These are phyloP conservation scores for Pyrenophora graminea DNA, from an alignment of 2,329 filamentous ascomycete species.

Conservation along the genomic window DNA sequence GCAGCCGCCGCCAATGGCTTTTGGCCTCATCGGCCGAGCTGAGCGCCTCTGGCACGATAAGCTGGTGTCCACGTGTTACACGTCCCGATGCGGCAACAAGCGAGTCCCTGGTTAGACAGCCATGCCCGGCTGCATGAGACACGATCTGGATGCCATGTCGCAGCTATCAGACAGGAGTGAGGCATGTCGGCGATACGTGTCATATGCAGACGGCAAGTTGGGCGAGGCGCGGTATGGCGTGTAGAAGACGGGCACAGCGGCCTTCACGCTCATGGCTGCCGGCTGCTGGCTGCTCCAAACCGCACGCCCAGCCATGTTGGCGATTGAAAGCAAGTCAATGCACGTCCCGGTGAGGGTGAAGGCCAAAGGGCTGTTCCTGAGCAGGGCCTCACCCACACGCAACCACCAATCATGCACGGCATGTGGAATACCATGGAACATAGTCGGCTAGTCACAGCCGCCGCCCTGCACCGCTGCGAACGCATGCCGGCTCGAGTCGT, in stretches of 20 bases:
- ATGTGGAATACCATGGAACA: slow-evolving; percentile 16
- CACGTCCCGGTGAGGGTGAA: background rate
- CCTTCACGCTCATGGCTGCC: background rate
- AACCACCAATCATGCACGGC: slow-evolving; percentile 1
- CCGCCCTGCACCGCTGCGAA: slow-evolving; percentile 18
- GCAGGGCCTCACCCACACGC: background rate
- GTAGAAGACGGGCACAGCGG: background rate
- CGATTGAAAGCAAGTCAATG: background rate
- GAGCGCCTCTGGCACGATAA: slow-evolving; percentile 12
- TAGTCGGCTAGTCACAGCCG: slow-evolving; percentile 13
- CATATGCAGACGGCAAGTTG: slow-evolving; percentile 29
- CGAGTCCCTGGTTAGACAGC: slow-evolving; percentile 6
- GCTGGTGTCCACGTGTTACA: slow-evolving; percentile 29
- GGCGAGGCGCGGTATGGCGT: slow-evolving; percentile 18
- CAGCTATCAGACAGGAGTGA: slow-evolving; percentile 13
- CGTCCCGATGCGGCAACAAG: slow-evolving; percentile 16
- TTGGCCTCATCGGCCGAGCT: slow-evolving; percentile 1
- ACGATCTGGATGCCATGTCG: slow-evolving; percentile 19
- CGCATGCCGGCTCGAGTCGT: slow-evolving; percentile 26
- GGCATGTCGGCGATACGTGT: slow-evolving; percentile 25
- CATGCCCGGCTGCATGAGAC: slow-evolving; percentile 12
- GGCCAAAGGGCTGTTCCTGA: background rate
- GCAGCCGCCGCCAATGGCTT: slow-evolving; percentile 11
- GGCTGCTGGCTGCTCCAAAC: background rate
- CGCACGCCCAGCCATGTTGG: too few species aligned